Evolutionary conservation across 148 eudicot genomes (phyloP).

Genomic region (Camellia lanceoleosa): DNA sequence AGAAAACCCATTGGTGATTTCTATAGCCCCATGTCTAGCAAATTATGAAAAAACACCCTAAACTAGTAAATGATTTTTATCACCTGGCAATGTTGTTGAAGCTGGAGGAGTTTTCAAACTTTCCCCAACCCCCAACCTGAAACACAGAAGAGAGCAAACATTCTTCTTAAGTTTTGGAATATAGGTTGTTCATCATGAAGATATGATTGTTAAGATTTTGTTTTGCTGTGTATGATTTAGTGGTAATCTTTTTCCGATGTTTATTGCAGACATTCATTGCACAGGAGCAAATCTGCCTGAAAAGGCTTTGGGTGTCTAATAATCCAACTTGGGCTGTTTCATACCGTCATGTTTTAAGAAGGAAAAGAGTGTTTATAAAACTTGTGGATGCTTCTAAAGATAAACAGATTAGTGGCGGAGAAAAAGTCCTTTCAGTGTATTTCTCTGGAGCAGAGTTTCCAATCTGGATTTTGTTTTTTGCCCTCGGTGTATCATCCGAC

Average conservation of each 20-base stretch:
- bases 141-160: background rate
- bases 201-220: background rate
- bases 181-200: background rate
- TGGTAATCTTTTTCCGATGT: background rate
- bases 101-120: no score
- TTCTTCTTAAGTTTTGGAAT: background rate
- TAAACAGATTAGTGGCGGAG: constrained; percentile 57
- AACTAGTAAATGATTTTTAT: background rate
- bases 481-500: constrained; percentile 75
- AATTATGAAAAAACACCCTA: background rate
- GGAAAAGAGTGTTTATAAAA: constrained; percentile 64
- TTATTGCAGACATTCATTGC: constrained; percentile 80
- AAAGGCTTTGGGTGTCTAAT: constrained; percentile 66
- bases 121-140: background rate
- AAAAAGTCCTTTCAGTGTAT: constrained; percentile 56
- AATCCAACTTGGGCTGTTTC: constrained; percentile 68
- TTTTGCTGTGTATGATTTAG: constrained; percentile 2
- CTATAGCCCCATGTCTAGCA: background rate
- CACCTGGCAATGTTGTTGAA: no score
- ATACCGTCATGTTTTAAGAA: constrained; percentile 56
- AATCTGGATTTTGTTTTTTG: constrained; percentile 82
- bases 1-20: no score
- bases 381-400: constrained; percentile 52
- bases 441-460: constrained; percentile 64
- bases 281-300: constrained; percentile 83